Percentiles rank a stretch among this genome's conserved stretches.
Evolutionary conservation across 148 eudicot species (phyloP).

Genomic region (Silene latifolia): DNA sequence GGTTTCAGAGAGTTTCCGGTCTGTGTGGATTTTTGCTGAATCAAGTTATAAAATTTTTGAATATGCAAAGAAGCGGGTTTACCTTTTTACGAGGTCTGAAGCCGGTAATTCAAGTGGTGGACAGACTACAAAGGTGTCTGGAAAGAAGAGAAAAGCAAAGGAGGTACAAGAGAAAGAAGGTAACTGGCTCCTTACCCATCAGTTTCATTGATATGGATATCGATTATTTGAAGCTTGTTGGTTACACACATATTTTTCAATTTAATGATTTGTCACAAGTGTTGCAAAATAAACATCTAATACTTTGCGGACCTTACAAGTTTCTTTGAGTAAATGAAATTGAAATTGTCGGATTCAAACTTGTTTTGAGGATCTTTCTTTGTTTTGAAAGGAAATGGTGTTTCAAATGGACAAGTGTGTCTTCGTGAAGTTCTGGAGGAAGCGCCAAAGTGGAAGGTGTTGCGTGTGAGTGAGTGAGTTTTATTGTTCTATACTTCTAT

Average conservation of each 20-base stretch:
- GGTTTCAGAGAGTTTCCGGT: conserved; percentile 96
- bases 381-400: conserved; percentile 30
- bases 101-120: conserved; percentile 41
- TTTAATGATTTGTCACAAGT: not conserved
- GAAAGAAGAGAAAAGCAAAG: conserved; percentile 68
- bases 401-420: conserved; percentile 38
- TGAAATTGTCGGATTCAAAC: not conserved
- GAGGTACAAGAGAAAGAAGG: conserved; percentile 47
- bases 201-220: not conserved
- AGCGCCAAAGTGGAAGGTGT: conserved; percentile 98
- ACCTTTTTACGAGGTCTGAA: conserved; percentile 53
- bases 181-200: conserved; percentile 16
- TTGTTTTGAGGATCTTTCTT: conserved; percentile 8
- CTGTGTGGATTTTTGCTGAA: conserved; percentile 99
- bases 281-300: not conserved
- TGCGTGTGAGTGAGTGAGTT: conserved; percentile 97
- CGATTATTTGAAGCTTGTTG: not conserved
- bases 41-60: conserved; percentile 94
- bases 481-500: conserved; percentile 25
- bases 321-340: not conserved
- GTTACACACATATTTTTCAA: not conserved
- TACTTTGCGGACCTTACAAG: not conserved
- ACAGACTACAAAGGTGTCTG: conserved; percentile 29
- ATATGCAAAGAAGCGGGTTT: conserved; percentile 94
- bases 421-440: conserved; percentile 88